Evolutionary conservation across 2,329 filamentous ascomycete genomes (phyloP).

Genomic region (Onygenales sp.): DNA sequence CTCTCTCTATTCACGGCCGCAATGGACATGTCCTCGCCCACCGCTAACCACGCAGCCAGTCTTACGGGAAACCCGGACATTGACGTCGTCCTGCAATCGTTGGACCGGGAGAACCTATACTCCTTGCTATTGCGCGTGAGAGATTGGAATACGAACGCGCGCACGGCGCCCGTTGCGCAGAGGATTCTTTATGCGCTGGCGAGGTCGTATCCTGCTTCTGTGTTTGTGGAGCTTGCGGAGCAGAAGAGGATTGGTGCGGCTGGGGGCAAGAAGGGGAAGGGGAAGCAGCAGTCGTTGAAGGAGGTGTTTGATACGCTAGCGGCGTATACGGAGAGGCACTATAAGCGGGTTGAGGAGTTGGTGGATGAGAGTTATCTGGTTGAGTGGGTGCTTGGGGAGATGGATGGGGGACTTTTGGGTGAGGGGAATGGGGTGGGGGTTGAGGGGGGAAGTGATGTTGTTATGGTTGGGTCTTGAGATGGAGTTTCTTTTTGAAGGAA

Average conservation of each 20-base stretch:
- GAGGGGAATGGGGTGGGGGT: conserved; percentile 13
- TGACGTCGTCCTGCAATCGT: conserved; percentile 68
- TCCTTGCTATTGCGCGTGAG: conserved; percentile 69
- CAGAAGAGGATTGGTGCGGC: conserved; percentile 12
- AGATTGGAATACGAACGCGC: conserved; percentile 96
- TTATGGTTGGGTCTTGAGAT: conserved; percentile 28
- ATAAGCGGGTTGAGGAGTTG: conserved; percentile 77
- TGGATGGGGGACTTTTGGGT: conserved; percentile 54
- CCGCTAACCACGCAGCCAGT: conserved; percentile 21
- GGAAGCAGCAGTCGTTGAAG: conserved; percentile 47
- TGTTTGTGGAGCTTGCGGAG: conserved; percentile 59
- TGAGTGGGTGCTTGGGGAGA: conserved; percentile 85
- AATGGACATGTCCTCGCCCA: conserved; percentile 42
- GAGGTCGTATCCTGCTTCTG: conserved; percentile 67
- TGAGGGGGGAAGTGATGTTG: conserved; percentile 28
- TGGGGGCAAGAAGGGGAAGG: conserved; percentile 20
- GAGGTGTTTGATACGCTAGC: conserved; percentile 80
- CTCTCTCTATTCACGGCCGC: conserved; percentile 77
- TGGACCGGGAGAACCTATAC: conserved; percentile 81
- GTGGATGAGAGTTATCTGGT: conserved; percentile 91
- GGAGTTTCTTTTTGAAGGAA: not conserved
- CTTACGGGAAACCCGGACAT: conserved; percentile 48
- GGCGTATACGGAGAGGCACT: conserved; percentile 89
- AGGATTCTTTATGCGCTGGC: conserved; percentile 72
- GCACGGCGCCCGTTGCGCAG: conserved; percentile 77